Evolutionary conservation across 768 basidiomycete genomes (phyloP).

Genomic region (Leucogyrophana mollusca): DNA sequence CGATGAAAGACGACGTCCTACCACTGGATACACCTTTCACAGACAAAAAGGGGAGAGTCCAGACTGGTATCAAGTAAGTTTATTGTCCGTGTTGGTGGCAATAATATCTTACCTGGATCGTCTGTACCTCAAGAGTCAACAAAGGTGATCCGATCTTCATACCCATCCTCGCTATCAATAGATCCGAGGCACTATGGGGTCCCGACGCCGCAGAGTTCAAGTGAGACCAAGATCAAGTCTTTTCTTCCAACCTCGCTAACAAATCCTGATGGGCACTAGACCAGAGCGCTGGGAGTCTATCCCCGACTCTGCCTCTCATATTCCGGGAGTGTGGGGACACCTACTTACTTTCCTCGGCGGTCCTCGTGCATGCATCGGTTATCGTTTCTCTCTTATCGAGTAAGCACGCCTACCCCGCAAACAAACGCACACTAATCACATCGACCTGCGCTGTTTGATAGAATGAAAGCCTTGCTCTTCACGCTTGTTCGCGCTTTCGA

Average conservation of each 20-base stretch:
- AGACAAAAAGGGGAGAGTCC: conserved; percentile 41
- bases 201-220: conserved; percentile 61
- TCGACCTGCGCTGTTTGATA: conserved; percentile 5
- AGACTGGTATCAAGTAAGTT: conserved; percentile 37
- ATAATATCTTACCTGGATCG: not conserved
- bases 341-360: conserved; percentile 64
- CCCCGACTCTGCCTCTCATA: conserved; percentile 39
- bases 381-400: conserved; percentile 62
- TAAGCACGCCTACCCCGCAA: conserved; percentile 25
- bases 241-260: not conserved
- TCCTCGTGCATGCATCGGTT: conserved; percentile 65
- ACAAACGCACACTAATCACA: not conserved
- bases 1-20: conserved; percentile 51
- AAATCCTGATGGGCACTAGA: conserved; percentile 29
- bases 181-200: conserved; percentile 57
- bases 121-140: conserved; percentile 26
- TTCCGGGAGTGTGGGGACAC: conserved; percentile 65
- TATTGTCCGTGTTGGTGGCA: not conserved
- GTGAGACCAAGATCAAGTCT: conserved; percentile 28
- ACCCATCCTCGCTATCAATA: conserved; percentile 54
- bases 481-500: conserved; percentile 49
- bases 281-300: conserved; percentile 61
- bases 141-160: conserved; percentile 49
- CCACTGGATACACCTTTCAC: conserved; percentile 47
- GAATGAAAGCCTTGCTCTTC: conserved; percentile 46